A percentile compares a stretch with the other conserved stretches of the same genome.
phyloP scores from a whole-genome alignment of 192 early-diverging fungal species.

The Coemansia sp. region DNA sequence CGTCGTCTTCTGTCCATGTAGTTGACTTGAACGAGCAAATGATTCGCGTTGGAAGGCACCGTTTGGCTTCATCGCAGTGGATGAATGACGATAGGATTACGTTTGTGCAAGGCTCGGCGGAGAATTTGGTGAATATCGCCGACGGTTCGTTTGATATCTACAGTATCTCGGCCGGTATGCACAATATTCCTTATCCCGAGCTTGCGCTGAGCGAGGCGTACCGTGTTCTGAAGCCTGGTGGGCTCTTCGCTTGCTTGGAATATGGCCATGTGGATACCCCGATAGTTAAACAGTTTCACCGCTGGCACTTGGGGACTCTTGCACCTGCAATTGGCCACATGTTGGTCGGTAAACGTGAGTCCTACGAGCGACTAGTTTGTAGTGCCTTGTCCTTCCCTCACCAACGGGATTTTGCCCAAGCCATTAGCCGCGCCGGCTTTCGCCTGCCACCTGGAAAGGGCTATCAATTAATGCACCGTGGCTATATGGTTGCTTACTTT shows the following conservation, averaged over 20 bases:
- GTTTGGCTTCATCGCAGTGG: conserved; percentile 57
- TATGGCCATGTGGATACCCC: conserved; percentile 87
- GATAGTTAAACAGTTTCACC: conserved; percentile 72
- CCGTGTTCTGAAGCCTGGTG: conserved; percentile 90
- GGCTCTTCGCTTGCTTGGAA: conserved; percentile 90
- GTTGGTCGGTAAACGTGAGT: conserved; percentile 79
- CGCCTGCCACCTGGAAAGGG: conserved; percentile 72
- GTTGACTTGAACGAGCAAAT: conserved; percentile 96
- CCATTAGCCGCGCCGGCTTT: conserved; percentile 87
- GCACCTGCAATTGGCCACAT: conserved; percentile 80
- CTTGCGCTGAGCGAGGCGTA: conserved; percentile 83
- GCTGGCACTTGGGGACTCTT: conserved; percentile 86
- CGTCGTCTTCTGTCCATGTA: conserved; percentile 67
- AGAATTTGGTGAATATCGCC: conserved; percentile 71
- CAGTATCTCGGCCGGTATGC: conserved; percentile 97
- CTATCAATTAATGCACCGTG: conserved; percentile 61
- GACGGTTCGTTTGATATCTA: conserved; percentile 86
- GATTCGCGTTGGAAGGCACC: conserved; percentile 80
- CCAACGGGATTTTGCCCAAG: conserved; percentile 80
- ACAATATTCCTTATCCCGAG: conserved; percentile 92
- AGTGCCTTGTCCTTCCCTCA: conserved; percentile 86
- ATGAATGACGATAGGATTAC: conserved; percentile 61
- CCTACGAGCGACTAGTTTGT: conserved; percentile 91
- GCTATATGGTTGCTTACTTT: conserved; percentile 36
- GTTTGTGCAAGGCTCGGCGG: conserved; percentile 85